Conservation (phyloP, 352 stramenopile species). For the Phytophthora megakarya region DNA sequence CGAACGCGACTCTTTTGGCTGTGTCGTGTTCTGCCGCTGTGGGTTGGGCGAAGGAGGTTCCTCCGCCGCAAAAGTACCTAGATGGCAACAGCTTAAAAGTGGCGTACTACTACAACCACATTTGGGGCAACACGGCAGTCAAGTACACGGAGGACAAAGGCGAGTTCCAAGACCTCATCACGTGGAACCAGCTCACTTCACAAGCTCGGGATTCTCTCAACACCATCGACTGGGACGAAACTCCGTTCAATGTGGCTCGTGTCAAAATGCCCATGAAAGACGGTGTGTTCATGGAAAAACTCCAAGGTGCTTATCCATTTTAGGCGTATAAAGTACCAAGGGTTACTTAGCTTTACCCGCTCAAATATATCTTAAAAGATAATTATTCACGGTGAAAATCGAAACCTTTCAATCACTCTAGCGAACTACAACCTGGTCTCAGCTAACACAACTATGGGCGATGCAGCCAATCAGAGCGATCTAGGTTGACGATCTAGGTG, state of each 20-base stretch:
- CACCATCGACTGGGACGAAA: conserved; percentile 22
- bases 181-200: neutral
- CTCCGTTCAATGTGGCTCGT: conserved; percentile 17
- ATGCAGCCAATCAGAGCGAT: conserved; percentile 18
- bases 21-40: conserved; percentile 25
- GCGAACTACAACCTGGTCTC: no score
- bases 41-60: conserved; percentile 29
- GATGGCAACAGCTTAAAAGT: conserved; percentile 32
- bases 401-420: neutral
- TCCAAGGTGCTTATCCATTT: conserved; percentile 18
- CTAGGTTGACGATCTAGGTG: neutral
- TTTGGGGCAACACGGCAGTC: conserved; percentile 18
- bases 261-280: conserved; percentile 36
- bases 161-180: neutral
- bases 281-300: conserved; percentile 1
- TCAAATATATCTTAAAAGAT: no score
- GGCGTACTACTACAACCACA: conserved; percentile 36
- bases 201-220: neutral
- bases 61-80: conserved; percentile 19
- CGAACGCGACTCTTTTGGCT: conserved; percentile 25
- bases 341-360: no score
- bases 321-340: no score
- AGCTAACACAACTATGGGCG: no score
- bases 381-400: no score
- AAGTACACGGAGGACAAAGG: conserved; percentile 28